A percentile compares a stretch with the other conserved stretches of the same genome.
Conservation (phyloP, 2,329 filamentous ascomycete species). For the Coniochaeta ligniaria region DNA sequence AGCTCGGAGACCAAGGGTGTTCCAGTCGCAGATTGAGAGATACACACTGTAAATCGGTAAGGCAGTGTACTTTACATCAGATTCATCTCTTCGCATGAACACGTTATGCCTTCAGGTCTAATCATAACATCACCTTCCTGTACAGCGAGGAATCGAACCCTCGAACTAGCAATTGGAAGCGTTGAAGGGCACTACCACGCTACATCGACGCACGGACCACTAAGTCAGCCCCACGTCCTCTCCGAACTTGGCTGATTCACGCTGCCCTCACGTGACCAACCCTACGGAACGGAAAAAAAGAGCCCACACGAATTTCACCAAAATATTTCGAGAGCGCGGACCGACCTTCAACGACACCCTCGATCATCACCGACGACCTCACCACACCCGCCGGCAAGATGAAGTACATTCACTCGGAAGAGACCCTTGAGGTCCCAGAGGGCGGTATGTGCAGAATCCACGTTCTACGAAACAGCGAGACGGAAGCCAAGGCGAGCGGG, state of each 20-base stretch:
- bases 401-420: conserved; percentile 99
- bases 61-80: too few relatives aligned
- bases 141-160: too few relatives aligned
- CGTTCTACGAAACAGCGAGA: not conserved
- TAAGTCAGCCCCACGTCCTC: not conserved
- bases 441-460: conserved; percentile 65
- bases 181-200: not conserved
- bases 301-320: conserved; percentile 4
- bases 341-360: conserved; percentile 10
- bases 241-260: not conserved
- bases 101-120: too few relatives aligned
- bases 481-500: not conserved
- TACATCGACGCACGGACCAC: not conserved
- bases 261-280: not conserved
- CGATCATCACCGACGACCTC: conserved; percentile 30
- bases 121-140: too few relatives aligned
- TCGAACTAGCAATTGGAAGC: too few relatives aligned
- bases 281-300: not conserved
- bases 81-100: too few relatives aligned
- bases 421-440: conserved; percentile 91
- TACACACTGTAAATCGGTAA: too few relatives aligned
- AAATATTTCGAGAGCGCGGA: conserved; percentile 2
- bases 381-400: conserved; percentile 64
- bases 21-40: too few relatives aligned
- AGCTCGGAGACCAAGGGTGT: too few relatives aligned